Conservation (phyloP, 768 basidiomycete genomes). For the Leccinum broughii region DNA sequence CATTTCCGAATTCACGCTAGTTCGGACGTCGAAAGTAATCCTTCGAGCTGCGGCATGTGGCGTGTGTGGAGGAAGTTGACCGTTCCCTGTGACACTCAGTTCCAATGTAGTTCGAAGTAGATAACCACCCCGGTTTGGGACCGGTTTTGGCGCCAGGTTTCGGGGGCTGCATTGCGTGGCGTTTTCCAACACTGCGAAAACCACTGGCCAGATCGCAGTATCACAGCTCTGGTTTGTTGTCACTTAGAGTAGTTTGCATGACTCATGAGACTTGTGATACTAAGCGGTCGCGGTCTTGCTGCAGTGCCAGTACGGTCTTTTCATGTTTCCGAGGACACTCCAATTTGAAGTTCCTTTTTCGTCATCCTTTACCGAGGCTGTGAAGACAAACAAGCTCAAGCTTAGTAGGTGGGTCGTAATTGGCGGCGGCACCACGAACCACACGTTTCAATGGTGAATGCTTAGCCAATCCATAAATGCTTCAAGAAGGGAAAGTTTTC, state of each 20-base stretch:
- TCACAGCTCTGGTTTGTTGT: neutral
- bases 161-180: neutral
- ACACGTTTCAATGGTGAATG: neutral
- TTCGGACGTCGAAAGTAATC: too few species aligned
- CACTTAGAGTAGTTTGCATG: too few species aligned
- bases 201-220: too few species aligned
- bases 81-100: too few species aligned
- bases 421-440: too few species aligned
- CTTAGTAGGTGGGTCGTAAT: neutral
- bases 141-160: neutral
- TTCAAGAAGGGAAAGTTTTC: neutral
- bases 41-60: too few species aligned
- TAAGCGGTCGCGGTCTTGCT: neutral
- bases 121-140: neutral
- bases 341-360: neutral
- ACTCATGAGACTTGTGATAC: neutral
- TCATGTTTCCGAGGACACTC: neutral
- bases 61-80: too few species aligned
- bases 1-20: too few species aligned
- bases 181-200: too few species aligned
- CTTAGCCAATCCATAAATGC: neutral
- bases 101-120: neutral
- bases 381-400: neutral
- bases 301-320: neutral
- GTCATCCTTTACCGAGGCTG: neutral